Evolutionary conservation across 345 rosid genomes (phyloP).

Genomic region (Arabis hirsuta): DNA sequence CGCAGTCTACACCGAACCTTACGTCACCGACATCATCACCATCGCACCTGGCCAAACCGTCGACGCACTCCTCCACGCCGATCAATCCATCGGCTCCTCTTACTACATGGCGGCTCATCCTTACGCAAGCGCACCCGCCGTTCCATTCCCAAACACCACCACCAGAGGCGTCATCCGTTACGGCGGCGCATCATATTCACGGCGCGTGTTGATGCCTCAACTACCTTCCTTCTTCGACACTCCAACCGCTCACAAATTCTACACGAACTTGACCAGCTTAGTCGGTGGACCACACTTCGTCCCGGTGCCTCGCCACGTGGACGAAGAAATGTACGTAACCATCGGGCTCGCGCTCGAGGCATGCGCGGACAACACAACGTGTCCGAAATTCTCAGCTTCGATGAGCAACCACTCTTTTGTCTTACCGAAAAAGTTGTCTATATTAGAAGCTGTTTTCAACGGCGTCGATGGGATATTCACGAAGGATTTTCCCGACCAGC

Average conservation of each 20-base stretch:
- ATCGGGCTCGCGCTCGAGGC: slow-evolving; percentile 53
- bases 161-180: slow-evolving; percentile 70
- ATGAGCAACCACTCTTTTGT: slow-evolving; percentile 79
- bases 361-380: slow-evolving; percentile 58
- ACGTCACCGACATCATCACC: slow-evolving; percentile 63
- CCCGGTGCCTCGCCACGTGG: slow-evolving; percentile 70
- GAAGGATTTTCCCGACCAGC: slow-evolving; percentile 64
- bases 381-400: slow-evolving; percentile 65
- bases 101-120: slow-evolving; percentile 83
- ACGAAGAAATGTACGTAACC: slow-evolving; percentile 74
- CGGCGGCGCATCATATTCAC: slow-evolving; percentile 37
- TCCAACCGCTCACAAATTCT: slow-evolving; percentile 70
- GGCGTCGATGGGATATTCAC: slow-evolving; percentile 64
- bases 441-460: slow-evolving; percentile 65
- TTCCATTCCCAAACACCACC: slow-evolving; percentile 55
- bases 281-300: slow-evolving; percentile 56
- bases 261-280: slow-evolving; percentile 54
- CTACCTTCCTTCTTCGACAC: slow-evolving; percentile 71
- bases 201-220: slow-evolving; percentile 60
- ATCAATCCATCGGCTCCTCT: slow-evolving; percentile 65
- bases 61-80: slow-evolving; percentile 65
- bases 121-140: slow-evolving; percentile 52
- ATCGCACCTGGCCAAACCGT: slow-evolving; percentile 78
- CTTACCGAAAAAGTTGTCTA: slow-evolving; percentile 54
- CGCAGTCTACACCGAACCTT: slow-evolving; percentile 69